phyloP scores from a whole-genome alignment of 495 filamentous ascomycete genomes.

The Eremomyces bilateralis region DNA sequence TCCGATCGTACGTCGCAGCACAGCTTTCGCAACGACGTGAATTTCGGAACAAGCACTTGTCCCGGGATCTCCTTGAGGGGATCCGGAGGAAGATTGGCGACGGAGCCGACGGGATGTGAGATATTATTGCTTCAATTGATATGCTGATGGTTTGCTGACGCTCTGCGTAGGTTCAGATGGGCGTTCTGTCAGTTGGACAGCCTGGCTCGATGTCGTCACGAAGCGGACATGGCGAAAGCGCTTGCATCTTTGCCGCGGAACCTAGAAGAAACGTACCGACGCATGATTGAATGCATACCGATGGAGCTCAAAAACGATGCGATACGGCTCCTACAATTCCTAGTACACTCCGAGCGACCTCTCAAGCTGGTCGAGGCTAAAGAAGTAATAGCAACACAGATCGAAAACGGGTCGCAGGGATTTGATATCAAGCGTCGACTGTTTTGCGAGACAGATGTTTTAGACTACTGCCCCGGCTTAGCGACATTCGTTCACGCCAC shows the following conservation, averaged over 20 bases:
- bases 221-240: constrained; percentile 14
- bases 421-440: too few relatives aligned
- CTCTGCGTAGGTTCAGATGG: constrained; percentile 24
- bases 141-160: too few relatives aligned
- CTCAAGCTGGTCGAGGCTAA: constrained; percentile 16
- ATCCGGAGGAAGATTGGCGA: too few relatives aligned
- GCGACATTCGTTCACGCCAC: too few relatives aligned
- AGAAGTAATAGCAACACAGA: constrained; percentile 13
- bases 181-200: constrained; percentile 20
- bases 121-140: too few relatives aligned
- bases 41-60: too few relatives aligned
- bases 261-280: constrained; percentile 20
- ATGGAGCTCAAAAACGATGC: constrained; percentile 12
- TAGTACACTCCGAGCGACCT: constrained; percentile 16
- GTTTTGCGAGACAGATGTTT: too few relatives aligned
- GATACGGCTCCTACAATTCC: constrained; percentile 15
- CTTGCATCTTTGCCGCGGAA: constrained; percentile 17
- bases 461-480: constrained; percentile 17
- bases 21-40: too few relatives aligned
- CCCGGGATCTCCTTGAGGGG: too few relatives aligned
- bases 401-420: too few relatives aligned
- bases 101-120: too few relatives aligned
- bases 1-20: too few relatives aligned
- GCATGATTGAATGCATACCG: constrained; percentile 16
- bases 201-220: constrained; percentile 13